phyloP scores from a whole-genome alignment of 2,329 filamentous ascomycete species.

The Cytospora paraplurivora region DNA sequence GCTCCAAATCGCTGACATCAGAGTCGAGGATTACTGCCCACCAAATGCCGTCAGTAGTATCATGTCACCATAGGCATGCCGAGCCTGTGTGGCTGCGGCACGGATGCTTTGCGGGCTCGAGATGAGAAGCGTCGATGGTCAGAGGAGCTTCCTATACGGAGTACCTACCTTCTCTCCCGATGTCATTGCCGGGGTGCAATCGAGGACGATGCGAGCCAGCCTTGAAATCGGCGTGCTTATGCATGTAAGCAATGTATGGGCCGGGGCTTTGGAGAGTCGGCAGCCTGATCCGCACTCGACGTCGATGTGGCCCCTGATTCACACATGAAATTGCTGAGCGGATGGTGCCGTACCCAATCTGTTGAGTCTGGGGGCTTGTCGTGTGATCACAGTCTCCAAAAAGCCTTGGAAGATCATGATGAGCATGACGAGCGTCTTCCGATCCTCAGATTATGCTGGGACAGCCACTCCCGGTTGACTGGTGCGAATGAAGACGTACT shows the following conservation, averaged over 20 bases:
- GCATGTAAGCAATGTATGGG: neutral
- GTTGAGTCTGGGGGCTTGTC: neutral
- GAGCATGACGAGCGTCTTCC: neutral
- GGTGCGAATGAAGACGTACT: neutral
- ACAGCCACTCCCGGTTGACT: neutral
- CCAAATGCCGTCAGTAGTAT: conserved; percentile 1
- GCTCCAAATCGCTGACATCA: conserved; percentile 16
- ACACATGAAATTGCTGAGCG: neutral
- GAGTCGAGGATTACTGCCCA: conserved; percentile 11
- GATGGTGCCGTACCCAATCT: neutral
- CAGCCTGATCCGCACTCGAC: neutral
- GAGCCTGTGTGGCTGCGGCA: neutral
- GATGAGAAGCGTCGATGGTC: neutral
- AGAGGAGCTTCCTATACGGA: neutral
- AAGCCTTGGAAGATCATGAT: no score
- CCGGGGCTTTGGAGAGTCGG: neutral
- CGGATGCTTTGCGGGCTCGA: neutral
- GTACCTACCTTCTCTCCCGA: neutral
- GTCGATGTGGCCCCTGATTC: neutral
- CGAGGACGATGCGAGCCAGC: neutral
- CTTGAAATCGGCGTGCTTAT: neutral
- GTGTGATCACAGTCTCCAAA: neutral
- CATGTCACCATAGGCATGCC: conserved; percentile 1
- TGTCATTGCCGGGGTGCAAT: neutral
- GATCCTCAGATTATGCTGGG: neutral